These are phyloP conservation scores for Cyberlindnera americana DNA, from an alignment of 805 yeast genomes.

Conservation along the genomic window DNA sequence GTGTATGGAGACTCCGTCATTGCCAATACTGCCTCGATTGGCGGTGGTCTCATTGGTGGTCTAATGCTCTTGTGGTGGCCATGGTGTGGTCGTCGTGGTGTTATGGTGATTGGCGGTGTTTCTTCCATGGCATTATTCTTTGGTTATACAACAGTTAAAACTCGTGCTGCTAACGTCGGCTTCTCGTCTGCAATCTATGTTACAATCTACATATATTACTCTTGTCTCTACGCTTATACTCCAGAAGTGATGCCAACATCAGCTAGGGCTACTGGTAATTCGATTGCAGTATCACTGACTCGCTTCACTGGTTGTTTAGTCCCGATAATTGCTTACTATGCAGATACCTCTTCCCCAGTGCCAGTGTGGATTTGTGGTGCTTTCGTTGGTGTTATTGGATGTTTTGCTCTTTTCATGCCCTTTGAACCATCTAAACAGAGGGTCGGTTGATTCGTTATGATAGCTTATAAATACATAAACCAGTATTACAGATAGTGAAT, in stretches of 20 bases:
- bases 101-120: constrained; percentile 48
- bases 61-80: constrained; percentile 26
- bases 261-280: constrained; percentile 56
- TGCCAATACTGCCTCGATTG: constrained; percentile 40
- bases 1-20: constrained; percentile 46
- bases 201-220: constrained; percentile 47
- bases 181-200: constrained; percentile 33
- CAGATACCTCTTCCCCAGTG: constrained; percentile 9
- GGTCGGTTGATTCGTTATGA: constrained; percentile 17
- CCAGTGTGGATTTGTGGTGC: constrained; percentile 14
- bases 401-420: constrained; percentile 44
- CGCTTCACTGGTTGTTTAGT: constrained; percentile 52
- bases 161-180: constrained; percentile 48
- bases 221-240: constrained; percentile 60
- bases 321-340: constrained; percentile 47
- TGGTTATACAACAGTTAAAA: constrained; percentile 60
- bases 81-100: constrained; percentile 52
- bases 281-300: constrained; percentile 50
- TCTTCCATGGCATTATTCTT: constrained; percentile 54
- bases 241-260: constrained; percentile 58
- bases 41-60: constrained; percentile 50
- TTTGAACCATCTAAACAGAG: constrained; percentile 40
- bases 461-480: too few species aligned
- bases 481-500: too few species aligned
- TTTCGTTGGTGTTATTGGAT: constrained; percentile 32